Conservation (phyloP, 139 green algal genomes). For the Chlamydomonas schloesseri region DNA sequence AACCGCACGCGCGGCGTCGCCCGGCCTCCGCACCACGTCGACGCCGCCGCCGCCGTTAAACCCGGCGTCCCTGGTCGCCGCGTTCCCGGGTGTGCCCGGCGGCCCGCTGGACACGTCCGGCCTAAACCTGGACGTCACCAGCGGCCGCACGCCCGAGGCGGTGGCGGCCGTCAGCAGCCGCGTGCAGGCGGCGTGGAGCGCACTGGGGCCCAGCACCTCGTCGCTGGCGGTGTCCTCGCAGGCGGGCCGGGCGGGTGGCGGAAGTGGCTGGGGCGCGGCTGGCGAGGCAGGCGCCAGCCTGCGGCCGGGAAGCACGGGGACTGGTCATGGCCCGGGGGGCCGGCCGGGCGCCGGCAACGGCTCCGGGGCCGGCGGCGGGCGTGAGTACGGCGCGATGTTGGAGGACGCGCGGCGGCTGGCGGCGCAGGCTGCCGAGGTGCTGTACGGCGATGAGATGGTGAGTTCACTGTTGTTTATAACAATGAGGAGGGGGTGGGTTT, state of each 20-base stretch:
- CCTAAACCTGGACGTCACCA: too few relatives aligned
- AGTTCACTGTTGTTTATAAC: too few relatives aligned
- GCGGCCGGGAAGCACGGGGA: neutral
- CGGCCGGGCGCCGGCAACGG: neutral
- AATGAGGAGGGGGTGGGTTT: too few relatives aligned
- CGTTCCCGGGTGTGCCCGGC: too few relatives aligned
- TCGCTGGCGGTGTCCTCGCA: neutral
- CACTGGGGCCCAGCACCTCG: neutral
- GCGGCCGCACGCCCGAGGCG: too few relatives aligned
- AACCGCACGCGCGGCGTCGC: too few relatives aligned
- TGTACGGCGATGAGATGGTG: constrained; percentile 11
- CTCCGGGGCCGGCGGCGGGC: neutral
- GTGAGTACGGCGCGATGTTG: neutral
- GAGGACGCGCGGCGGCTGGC: constrained; percentile 17
- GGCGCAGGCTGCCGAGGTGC: constrained; percentile 25
- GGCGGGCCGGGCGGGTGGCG: neutral
- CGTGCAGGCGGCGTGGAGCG: neutral
- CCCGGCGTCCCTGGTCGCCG: too few relatives aligned
- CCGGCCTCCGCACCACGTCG: too few relatives aligned
- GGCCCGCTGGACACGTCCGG: too few relatives aligned
- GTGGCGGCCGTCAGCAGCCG: neutral
- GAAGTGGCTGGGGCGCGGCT: neutral
- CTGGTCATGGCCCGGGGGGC: neutral
- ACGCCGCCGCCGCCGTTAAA: too few relatives aligned
- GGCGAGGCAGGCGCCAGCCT: neutral